Base-by-base conservation (phyloP, 192 early-diverging fungal species). In the Coemansia sp. region DNA sequence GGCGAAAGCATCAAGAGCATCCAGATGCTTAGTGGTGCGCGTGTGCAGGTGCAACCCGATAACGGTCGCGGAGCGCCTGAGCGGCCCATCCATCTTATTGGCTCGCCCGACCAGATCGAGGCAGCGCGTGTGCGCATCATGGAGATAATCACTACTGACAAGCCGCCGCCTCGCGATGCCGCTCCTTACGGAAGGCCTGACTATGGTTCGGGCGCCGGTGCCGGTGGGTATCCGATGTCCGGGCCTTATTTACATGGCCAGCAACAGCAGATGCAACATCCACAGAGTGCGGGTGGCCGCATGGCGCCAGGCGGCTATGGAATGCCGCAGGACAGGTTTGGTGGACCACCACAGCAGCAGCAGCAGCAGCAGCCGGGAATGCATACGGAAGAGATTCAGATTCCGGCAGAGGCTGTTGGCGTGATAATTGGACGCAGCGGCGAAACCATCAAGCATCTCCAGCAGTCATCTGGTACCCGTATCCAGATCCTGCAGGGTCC, bases 1-100 rank as follows among this genome's bases (percentile, higher is more conserved):
- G 92, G 92, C 13, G 92, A 93, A 70, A 93, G 86, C 12, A 93
- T 93, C 70, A 82, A 89, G 18, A 85, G 87, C 50, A 82, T 93
- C 16, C 89, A 93, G 75, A 81, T 85, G 49, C 65, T 84, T 38
- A 86, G 87, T 57, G 89, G 89, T 4, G 89, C 90, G 3, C 83
- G 86, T n/a, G 89, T 93, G 67, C 87, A 86, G 67, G 87, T 92
- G 21, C 83, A 87, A 39, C 89, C 86, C 3, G 89, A 90, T 37
- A 64, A 58, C 37, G 79, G 72, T 0, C 65, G 82, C 13, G 69
- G 68, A 43, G 69, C 85, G 5, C 65, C 75, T 11, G 85, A 87
- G 39, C 68, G 90, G 37, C 76, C 79, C 4, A 86, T 91, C 11
- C 89, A 85, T 7, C 75, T 96, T n/a, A 87, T 87, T 41, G 94